Percentiles rank a stretch among this genome's conserved stretches.
These are phyloP conservation scores for Saccharomycopsis fibuligera DNA, from an alignment of 805 yeast genomes.

Conservation along the genomic window DNA sequence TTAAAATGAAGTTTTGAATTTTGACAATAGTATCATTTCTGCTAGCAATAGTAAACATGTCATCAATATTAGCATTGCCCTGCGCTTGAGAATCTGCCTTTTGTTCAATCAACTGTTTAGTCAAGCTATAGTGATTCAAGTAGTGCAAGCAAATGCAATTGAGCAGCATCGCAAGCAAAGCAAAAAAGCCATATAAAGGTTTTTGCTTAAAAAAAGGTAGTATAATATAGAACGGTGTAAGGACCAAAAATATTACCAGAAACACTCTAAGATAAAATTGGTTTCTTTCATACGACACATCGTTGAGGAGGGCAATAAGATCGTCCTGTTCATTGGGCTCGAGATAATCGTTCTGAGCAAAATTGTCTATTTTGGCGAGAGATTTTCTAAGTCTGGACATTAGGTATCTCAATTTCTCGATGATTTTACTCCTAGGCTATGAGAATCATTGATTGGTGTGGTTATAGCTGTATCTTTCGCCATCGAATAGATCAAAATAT, in stretches of 20 bases:
- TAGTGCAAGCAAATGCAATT: conserved; percentile 9
- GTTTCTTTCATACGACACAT: conserved; percentile 3
- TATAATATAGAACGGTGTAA: conserved; percentile 15
- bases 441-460: no score
- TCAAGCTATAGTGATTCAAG: conserved; percentile 12
- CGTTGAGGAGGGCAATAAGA: conserved; percentile 14
- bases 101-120: background rate
- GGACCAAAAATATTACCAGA: conserved; percentile 3
- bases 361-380: conserved; percentile 6
- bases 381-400: conserved; percentile 14
- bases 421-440: no score
- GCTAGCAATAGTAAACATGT: no score
- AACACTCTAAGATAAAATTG: conserved; percentile 3
- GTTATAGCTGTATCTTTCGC: no score
- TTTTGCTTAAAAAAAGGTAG: conserved; percentile 10
- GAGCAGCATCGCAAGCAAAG: conserved; percentile 1
- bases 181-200: conserved; percentile 4
- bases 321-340: conserved; percentile 21
- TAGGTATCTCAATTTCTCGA: background rate
- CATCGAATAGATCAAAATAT: no score
- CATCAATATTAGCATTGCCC: background rate
- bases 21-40: no score
- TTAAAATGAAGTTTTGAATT: background rate
- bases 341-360: conserved; percentile 11
- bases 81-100: background rate